These are phyloP conservation scores for Boletus eberwhitei DNA, from an alignment of 768 basidiomycete species.

Conservation along the genomic window DNA sequence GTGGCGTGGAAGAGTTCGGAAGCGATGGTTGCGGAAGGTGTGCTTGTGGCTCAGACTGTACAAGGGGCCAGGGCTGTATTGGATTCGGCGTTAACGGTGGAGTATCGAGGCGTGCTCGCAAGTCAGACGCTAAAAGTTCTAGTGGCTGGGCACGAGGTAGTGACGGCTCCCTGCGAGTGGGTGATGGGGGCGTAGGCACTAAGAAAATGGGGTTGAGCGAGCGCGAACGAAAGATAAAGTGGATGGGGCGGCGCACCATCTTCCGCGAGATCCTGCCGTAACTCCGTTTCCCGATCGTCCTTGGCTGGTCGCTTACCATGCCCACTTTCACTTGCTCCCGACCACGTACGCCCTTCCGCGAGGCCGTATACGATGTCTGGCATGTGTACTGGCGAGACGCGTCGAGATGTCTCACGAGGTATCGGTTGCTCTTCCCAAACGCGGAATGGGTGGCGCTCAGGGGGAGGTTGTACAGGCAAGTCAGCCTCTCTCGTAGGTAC, in stretches of 20 bases:
- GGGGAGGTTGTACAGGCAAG: not conserved
- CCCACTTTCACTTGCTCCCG: not conserved
- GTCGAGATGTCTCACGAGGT: conserved; percentile 9
- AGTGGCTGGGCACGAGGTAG: not conserved
- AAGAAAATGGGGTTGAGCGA: conserved; percentile 5
- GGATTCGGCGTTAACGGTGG: not conserved
- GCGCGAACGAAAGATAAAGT: not conserved
- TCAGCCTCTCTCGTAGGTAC: not conserved
- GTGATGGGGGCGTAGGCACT: conserved; percentile 2
- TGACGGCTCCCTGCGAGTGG: not conserved
- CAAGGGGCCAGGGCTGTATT: not conserved
- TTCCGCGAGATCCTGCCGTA: conserved; percentile 1
- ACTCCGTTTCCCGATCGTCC: not conserved
- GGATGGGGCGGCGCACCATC: conserved; percentile 5
- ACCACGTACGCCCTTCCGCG: not conserved
- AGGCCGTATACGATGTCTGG: not conserved
- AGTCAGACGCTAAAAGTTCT: not conserved
- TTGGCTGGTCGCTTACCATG: not conserved
- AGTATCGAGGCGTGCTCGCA: not conserved
- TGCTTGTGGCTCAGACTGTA: not conserved
- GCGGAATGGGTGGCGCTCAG: conserved; percentile 24
- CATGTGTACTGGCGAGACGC: conserved; percentile 9
- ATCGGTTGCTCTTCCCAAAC: conserved; percentile 25
- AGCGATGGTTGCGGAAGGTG: not conserved
- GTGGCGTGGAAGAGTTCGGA: not conserved